phyloP scores from a whole-genome alignment of 2,329 filamentous ascomycete genomes.

The Cladorrhinum sp. region DNA sequence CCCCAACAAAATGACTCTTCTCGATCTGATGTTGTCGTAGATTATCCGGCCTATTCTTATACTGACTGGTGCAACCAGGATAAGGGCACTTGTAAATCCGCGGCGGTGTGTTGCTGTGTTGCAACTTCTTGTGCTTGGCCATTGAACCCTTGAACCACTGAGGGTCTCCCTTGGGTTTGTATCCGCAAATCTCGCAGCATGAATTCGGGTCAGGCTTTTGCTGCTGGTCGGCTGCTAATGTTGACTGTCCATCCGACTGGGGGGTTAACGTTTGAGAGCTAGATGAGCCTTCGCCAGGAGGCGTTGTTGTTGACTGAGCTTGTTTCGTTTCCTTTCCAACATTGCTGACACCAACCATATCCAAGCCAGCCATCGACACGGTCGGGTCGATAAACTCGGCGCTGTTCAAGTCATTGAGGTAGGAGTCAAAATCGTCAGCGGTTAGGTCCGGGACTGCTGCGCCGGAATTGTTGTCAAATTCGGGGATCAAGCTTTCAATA shows the following conservation, averaged over 20 bases:
- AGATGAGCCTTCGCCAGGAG: conserved; percentile 11
- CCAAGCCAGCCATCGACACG: neutral
- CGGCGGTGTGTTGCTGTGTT: conserved; percentile 48
- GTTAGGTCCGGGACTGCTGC: neutral
- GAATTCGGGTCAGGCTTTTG: conserved; percentile 39
- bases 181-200: conserved; percentile 52
- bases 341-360: neutral
- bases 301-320: conserved; percentile 11
- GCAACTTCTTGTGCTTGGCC: conserved; percentile 55
- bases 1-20: conserved; percentile 52
- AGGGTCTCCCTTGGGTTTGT: conserved; percentile 54
- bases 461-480: conserved; percentile 17
- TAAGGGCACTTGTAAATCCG: conserved; percentile 52
- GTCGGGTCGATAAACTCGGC: neutral
- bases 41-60: conserved; percentile 55
- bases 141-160: conserved; percentile 58
- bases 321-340: neutral
- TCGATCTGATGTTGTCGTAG: conserved; percentile 55
- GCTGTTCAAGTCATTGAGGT: conserved; percentile 18
- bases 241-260: neutral
- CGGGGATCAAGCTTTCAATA: conserved; percentile 39
- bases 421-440: conserved; percentile 22
- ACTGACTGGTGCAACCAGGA: conserved; percentile 53
- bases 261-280: conserved; percentile 8
- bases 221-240: conserved; percentile 2